Evolutionary conservation across 805 yeast genomes (phyloP), one percentile per base, ranked within the genome.

Genomic region (Wickerhamiella azyma): DNA sequence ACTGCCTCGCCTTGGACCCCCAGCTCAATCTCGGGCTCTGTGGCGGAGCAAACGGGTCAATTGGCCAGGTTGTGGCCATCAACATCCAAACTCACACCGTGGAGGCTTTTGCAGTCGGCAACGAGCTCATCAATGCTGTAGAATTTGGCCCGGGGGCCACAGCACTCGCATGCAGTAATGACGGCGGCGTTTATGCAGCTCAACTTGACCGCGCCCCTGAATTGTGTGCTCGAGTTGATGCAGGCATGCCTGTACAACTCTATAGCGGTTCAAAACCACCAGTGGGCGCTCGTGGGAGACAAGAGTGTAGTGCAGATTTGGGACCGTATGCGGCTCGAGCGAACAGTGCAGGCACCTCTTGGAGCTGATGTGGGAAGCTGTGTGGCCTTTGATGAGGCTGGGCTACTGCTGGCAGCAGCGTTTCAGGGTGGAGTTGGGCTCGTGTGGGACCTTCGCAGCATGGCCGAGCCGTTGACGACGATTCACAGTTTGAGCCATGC

Each of bases 401-500:
- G 89, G 17, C 54, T 69, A 44, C 70, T 77, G 51, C 81, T 88
- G 59, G 78, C 92, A 1, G 77, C 83, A 0, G 79, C 86, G 19
- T 85, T 85, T 60, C 95, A 88, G 62, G 86, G 83, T 58, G 97
- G 97, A 6, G 66, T 75, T 17, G 78, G 89, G 49, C 67, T 78
- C 51, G 64, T 88, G 8, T 88, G 79, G 59, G 97, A 88, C 61
- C 59, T 82, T 7, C 67, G 97, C 52, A 79, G 78, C 50, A 55
- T 39, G 14, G n/a, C 38, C 26, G 21, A 39, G 21, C 66, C 67
- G 13, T 49, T 64, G 35, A 48, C 55, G 11, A 48, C 70, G 26
- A 66, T 72, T 53, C 67, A 16, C 19, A 39, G 42, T 10, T 18
- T 39, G 16, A 3, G 7, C 9, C 42, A 24, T 9, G 30, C 29